These are phyloP conservation scores for Nakazawaea anatomiae DNA, from an alignment of 805 yeast species.

Conservation along the genomic window DNA sequence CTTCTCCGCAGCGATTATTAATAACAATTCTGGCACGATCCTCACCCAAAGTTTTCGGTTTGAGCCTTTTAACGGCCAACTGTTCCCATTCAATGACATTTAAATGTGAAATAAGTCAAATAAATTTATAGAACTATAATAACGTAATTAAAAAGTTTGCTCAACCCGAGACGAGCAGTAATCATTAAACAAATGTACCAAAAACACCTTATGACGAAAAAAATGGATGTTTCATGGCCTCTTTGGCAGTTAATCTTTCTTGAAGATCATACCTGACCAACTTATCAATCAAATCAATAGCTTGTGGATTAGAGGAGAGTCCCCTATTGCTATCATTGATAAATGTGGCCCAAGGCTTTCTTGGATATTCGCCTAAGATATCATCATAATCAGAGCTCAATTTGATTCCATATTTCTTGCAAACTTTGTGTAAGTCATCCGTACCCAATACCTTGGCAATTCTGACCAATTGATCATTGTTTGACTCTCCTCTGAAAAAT, in stretches of 20 bases:
- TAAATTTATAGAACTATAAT: slow-evolving; percentile 29
- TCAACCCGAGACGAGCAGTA: too few species aligned
- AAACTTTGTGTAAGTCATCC: slow-evolving; percentile 60
- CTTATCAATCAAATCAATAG: slow-evolving; percentile 66
- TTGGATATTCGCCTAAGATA: slow-evolving; percentile 55
- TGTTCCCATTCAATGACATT: too few species aligned
- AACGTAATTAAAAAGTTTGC: too few species aligned
- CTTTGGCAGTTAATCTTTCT: slow-evolving; percentile 80
- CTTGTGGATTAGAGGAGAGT: slow-evolving; percentile 45
- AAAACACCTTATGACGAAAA: slow-evolving; percentile 49
- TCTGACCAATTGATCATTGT: slow-evolving; percentile 87
- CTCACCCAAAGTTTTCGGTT: too few species aligned
- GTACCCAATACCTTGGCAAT: slow-evolving; percentile 87
- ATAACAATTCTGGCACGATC: too few species aligned
- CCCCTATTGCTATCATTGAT: slow-evolving; percentile 47
- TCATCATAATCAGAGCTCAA: slow-evolving; percentile 78
- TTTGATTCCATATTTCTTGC: slow-evolving; percentile 61
- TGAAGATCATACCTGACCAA: slow-evolving; percentile 81
- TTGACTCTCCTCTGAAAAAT: slow-evolving; percentile 86
- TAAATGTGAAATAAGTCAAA: too few species aligned
- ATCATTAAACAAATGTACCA: slow-evolving; percentile 32
- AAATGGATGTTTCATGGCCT: slow-evolving; percentile 76
- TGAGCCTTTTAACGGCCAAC: too few species aligned
- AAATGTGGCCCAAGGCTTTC: slow-evolving; percentile 64
- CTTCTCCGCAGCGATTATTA: too few species aligned